Evolutionary conservation across 805 yeast species (phyloP).

Genomic region (Kodamaea laetipori): DNA sequence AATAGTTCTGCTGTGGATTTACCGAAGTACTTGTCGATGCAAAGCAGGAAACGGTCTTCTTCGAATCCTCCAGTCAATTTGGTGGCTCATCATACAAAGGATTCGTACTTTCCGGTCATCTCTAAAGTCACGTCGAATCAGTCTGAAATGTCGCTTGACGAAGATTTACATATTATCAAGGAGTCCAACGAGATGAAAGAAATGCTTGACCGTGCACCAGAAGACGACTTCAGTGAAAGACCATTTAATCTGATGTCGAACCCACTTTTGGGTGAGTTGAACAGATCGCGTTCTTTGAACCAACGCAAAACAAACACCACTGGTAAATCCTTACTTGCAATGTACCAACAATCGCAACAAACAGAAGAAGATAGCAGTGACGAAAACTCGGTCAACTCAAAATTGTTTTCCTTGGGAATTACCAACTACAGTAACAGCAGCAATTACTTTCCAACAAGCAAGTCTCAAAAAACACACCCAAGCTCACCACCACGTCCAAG

Average conservation of each 20-base stretch:
- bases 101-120: constrained; percentile 30
- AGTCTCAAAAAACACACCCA: constrained; percentile 8
- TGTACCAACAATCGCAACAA: constrained; percentile 19
- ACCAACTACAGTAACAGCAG: constrained; percentile 10
- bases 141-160: constrained; percentile 18
- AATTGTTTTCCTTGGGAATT: constrained; percentile 21
- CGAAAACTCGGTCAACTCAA: constrained; percentile 13
- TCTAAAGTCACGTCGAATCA: constrained; percentile 13
- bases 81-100: constrained; percentile 22
- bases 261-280: constrained; percentile 15
- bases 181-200: constrained; percentile 20
- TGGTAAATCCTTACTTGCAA: constrained; percentile 21
- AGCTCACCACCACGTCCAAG: constrained; percentile 12
- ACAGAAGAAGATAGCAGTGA: constrained; percentile 22
- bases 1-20: constrained; percentile 29
- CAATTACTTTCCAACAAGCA: constrained; percentile 6
- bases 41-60: constrained; percentile 22
- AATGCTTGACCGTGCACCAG: constrained; percentile 5
- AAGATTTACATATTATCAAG: constrained; percentile 25
- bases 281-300: constrained; percentile 30
- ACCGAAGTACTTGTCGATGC: constrained; percentile 18
- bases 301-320: constrained; percentile 17
- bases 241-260: background rate
- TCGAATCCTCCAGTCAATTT: constrained; percentile 26
- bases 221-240: constrained; percentile 4